A percentile compares a stretch with the other conserved stretches of the same genome.
phyloP scores from a whole-genome alignment of 768 basidiomycete genomes.

The Cystofilobasidium bisporidii region DNA sequence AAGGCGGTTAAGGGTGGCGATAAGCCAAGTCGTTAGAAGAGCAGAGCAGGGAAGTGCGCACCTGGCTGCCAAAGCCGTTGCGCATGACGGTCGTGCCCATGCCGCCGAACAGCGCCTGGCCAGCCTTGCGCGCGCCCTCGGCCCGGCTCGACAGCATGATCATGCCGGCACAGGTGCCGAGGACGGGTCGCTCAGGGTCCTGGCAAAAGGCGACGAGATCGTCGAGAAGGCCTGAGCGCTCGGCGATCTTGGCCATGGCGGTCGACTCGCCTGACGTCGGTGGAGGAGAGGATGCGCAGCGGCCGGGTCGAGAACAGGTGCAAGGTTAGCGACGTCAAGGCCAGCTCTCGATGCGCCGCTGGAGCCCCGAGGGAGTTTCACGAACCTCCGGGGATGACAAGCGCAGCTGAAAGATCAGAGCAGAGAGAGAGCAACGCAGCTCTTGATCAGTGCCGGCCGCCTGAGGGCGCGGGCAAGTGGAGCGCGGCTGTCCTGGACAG shows the following conservation, averaged over 20 bases:
- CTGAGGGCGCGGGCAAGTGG: neutral
- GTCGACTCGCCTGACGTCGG: constrained; percentile 22
- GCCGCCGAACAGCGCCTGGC: constrained; percentile 25
- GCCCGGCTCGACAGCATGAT: constrained; percentile 22
- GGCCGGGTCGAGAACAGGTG: too few relatives aligned
- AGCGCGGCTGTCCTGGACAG: neutral
- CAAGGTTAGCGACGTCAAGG: too few relatives aligned
- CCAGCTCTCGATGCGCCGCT: neutral
- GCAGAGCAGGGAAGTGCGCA: neutral
- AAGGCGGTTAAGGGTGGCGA: too few relatives aligned
- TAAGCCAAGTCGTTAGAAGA: too few relatives aligned
- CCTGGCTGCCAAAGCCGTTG: constrained; percentile 25
- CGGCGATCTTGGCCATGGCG: constrained; percentile 25
- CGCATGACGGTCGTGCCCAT: constrained; percentile 25
- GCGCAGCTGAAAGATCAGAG: constrained; percentile 8
- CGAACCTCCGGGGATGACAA: constrained; percentile 22
- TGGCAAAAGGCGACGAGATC: constrained; percentile 23
- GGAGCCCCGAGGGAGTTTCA: neutral
- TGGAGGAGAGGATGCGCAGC: neutral
- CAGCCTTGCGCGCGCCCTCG: constrained; percentile 26
- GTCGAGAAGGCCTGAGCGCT: constrained; percentile 22
- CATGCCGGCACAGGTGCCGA: constrained; percentile 27
- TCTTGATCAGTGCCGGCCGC: neutral
- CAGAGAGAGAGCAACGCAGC: neutral
- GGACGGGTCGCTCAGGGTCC: constrained; percentile 15